Percentiles rank a stretch among this genome's conserved stretches.
Evolutionary conservation across 192 early-diverging fungal genomes (phyloP).

Genomic region (Coemansia sp.): DNA sequence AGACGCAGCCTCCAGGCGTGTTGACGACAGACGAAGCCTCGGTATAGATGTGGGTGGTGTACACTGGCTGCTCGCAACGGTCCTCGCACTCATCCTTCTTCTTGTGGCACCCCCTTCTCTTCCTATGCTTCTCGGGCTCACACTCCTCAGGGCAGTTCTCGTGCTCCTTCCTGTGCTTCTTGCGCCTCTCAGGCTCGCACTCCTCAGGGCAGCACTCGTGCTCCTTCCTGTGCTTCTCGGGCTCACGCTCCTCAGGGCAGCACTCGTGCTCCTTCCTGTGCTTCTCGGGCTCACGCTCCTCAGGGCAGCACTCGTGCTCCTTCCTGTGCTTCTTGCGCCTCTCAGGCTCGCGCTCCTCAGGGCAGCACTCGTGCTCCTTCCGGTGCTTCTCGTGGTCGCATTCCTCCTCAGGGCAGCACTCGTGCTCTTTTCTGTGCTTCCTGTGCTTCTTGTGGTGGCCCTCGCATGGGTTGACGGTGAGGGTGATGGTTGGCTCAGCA

Average conservation of each 20-base stretch:
- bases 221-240: constrained; percentile 3
- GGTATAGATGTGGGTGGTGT: constrained; percentile 55
- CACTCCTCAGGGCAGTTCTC: neutral
- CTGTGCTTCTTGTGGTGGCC: constrained; percentile 31
- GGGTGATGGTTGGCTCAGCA: constrained; percentile 48
- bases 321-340: constrained; percentile 29
- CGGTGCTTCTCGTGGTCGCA: constrained; percentile 18
- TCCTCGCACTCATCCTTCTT: constrained; percentile 23
- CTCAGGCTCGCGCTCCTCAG: constrained; percentile 21
- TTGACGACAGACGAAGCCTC: constrained; percentile 50
- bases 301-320: constrained; percentile 1
- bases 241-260: constrained; percentile 16
- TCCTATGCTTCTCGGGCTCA: constrained; percentile 11
- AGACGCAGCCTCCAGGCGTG: constrained; percentile 37
- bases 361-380: neutral
- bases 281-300: constrained; percentile 19
- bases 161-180: no score
- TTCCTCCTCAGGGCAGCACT: constrained; percentile 15
- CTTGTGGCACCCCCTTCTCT: constrained; percentile 17
- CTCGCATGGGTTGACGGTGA: constrained; percentile 52
- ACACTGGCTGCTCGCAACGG: constrained; percentile 26
- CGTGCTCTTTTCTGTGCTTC: constrained; percentile 20
- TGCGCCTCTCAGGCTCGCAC: constrained; percentile 12
- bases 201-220: constrained; percentile 6
- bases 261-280: constrained; percentile 11